Evolutionary conservation across 140 eudicot genomes (phyloP).

Genomic region (Flaveria floridana): DNA sequence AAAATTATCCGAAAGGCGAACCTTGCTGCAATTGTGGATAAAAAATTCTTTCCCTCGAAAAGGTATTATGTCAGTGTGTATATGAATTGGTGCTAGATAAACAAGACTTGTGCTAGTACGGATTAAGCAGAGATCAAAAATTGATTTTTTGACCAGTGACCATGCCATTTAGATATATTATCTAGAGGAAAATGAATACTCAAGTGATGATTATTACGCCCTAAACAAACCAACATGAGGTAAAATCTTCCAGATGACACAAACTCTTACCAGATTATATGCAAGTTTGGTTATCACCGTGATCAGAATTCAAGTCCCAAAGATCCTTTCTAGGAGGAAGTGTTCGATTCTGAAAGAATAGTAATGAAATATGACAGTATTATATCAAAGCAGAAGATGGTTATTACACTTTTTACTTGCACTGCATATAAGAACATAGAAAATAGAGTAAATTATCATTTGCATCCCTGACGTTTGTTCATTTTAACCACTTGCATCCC

Average conservation of each 20-base stretch:
- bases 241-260: conserved; percentile 4
- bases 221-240: background rate
- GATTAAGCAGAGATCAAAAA: conserved; percentile 14
- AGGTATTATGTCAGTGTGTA: conserved; percentile 26
- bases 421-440: conserved; percentile 14
- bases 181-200: conserved; percentile 2
- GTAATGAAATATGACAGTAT: conserved; percentile 10
- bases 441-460: too few species aligned
- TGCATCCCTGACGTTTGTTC: too few species aligned
- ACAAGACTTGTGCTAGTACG: conserved; percentile 30
- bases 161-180: conserved; percentile 28
- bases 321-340: conserved; percentile 18
- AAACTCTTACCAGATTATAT: background rate
- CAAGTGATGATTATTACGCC: background rate
- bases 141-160: conserved; percentile 23
- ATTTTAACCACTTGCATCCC: too few species aligned
- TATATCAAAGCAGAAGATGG: background rate
- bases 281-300: background rate
- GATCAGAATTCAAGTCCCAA: background rate
- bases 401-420: conserved; percentile 10
- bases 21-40: conserved; percentile 5
- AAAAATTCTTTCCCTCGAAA: conserved; percentile 16
- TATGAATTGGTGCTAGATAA: conserved; percentile 12
- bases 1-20: background rate
- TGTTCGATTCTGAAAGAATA: conserved; percentile 20